Evolutionary conservation across 257 asterid species (phyloP).

Genomic region (Petrea volubilis): DNA sequence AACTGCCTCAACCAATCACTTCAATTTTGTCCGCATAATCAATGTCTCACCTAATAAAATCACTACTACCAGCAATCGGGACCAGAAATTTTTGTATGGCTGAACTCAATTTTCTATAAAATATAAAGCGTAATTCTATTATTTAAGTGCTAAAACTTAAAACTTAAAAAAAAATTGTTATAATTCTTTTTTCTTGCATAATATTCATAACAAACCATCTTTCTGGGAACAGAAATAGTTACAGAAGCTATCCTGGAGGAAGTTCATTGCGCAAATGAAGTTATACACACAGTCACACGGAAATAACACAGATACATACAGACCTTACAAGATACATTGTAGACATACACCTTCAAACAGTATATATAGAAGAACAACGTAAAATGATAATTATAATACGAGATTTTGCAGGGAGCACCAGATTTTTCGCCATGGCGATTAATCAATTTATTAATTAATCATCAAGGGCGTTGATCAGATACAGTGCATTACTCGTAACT

Average conservation of each 20-base stretch:
- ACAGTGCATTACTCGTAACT: conserved; percentile 90
- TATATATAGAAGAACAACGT: background rate
- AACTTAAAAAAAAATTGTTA: no score
- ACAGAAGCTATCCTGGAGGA: background rate
- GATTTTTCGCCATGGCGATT: background rate
- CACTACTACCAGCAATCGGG: no score
- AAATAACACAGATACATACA: background rate
- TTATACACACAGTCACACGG: background rate
- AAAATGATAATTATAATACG: background rate
- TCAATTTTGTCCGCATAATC: no score
- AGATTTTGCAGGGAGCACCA: background rate
- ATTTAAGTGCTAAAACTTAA: no score
- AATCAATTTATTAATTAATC: no score
- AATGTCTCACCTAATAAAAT: no score
- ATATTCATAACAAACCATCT: no score
- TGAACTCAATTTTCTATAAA: no score
- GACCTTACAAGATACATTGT: no score
- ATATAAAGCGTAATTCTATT: no score
- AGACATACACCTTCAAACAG: background rate
- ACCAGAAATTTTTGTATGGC: no score
- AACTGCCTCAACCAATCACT: background rate
- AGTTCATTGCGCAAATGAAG: background rate
- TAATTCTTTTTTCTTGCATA: no score
- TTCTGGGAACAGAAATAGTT: background rate
- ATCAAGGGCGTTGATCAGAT: conserved; percentile 64